Percentiles rank a stretch among this genome's conserved stretches.
Evolutionary conservation across 1,139 yeast species (phyloP).

Genomic region (Yamadazyma dushanensis): DNA sequence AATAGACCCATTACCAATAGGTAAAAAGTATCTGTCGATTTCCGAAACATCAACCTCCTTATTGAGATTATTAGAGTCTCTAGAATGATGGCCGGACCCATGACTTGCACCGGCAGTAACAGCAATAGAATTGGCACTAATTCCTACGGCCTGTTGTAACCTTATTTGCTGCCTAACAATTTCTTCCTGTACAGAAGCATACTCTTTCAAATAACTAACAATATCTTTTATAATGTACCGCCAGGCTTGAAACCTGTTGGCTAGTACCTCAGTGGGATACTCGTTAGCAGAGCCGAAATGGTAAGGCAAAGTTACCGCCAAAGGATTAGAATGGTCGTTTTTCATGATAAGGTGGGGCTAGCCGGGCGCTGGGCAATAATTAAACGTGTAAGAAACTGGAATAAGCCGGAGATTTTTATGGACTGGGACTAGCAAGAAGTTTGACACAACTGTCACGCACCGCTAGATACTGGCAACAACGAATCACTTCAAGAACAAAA

Average conservation of each 20-base stretch:
- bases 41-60: constrained; percentile 32
- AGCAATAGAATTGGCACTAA: constrained; percentile 22
- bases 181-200: constrained; percentile 84
- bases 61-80: constrained; percentile 9
- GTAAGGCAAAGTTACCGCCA: constrained; percentile 41
- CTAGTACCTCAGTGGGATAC: constrained; percentile 83
- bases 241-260: constrained; percentile 86
- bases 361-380: too few relatives aligned
- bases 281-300: constrained; percentile 30
- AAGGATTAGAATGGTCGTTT: constrained; percentile 33
- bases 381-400: not conserved
- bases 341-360: constrained; percentile 9
- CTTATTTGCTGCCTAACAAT: constrained; percentile 80
- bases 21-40: constrained; percentile 58
- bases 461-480: too few relatives aligned
- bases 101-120: constrained; percentile 10
- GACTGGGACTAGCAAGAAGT: not conserved
- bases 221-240: constrained; percentile 74
- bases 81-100: constrained; percentile 5
- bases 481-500: too few relatives aligned
- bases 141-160: constrained; percentile 72
- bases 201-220: constrained; percentile 73
- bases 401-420: not conserved
- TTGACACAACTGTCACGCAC: too few relatives aligned
- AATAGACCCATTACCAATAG: constrained; percentile 77